phyloP scores from a whole-genome alignment of 2,329 filamentous ascomycete genomes.

The Clonostachys byssicola region DNA sequence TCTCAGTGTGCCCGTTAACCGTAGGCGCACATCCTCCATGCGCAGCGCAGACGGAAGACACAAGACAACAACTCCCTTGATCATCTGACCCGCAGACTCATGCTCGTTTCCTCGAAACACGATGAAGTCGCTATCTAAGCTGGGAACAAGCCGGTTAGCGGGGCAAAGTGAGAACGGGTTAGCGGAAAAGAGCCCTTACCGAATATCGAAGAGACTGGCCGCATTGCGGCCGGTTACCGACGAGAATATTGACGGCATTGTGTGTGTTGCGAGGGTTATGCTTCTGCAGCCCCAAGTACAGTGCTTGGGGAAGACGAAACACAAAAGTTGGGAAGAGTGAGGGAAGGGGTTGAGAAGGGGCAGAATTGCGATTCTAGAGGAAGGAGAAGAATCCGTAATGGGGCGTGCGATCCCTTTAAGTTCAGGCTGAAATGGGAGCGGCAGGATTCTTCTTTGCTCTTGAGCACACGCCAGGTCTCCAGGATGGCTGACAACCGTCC shows the following conservation, averaged over 20 bases:
- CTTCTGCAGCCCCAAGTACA: no score
- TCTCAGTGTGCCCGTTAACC: constrained; percentile 66
- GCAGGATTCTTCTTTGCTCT: no score
- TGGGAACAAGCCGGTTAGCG: constrained; percentile 21
- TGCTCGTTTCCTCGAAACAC: constrained; percentile 72
- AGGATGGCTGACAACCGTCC: no score
- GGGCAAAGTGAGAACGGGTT: not conserved
- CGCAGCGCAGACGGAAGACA: constrained; percentile 66
- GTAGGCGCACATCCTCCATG: constrained; percentile 69
- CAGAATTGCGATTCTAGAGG: no score
- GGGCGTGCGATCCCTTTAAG: no score
- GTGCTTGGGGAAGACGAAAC: not conserved
- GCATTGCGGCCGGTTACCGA: constrained; percentile 45
- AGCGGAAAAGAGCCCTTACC: constrained; percentile 29
- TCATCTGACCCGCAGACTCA: constrained; percentile 70
- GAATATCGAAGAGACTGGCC: constrained; percentile 54
- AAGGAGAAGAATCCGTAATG: not conserved
- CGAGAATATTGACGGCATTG: constrained; percentile 53
- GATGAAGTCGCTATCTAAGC: constrained; percentile 74
- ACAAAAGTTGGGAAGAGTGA: not conserved
- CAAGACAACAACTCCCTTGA: constrained; percentile 71
- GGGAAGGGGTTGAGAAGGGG: not conserved
- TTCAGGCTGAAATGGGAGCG: no score
- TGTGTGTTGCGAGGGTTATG: constrained; percentile 5
- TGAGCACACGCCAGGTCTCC: no score